Conservation (phyloP, 176 grass and related monocot species). For the Canna indica region DNA sequence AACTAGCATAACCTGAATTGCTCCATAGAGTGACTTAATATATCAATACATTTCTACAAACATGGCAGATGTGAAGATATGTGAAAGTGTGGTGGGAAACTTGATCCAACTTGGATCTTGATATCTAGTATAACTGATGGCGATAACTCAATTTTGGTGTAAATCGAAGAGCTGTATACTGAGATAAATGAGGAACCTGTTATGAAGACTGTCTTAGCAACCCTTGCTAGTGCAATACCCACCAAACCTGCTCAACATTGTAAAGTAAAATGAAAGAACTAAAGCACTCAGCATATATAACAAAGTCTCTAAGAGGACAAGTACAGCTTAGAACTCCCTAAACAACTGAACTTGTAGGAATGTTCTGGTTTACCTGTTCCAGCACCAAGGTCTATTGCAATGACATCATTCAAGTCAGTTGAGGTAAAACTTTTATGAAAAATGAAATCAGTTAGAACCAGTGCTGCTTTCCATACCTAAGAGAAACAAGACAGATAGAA, state of each 20-base stretch:
- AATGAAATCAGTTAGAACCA: constrained; percentile 56
- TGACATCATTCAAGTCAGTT: constrained; percentile 45
- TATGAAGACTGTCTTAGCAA: constrained; percentile 52
- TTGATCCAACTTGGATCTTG: background rate
- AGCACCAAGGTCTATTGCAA: constrained; percentile 67
- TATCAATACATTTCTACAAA: too few species aligned
- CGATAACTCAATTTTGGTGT: background rate
- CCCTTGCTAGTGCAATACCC: constrained; percentile 39
- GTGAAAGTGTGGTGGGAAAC: background rate
- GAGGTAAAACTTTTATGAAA: constrained; percentile 57
- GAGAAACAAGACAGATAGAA: constrained; percentile 5
- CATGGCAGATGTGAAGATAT: background rate
- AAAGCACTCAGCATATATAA: background rate
- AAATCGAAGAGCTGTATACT: background rate
- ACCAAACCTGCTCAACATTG: constrained; percentile 52
- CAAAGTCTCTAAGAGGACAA: background rate
- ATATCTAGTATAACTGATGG: background rate
- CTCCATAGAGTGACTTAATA: too few species aligned
- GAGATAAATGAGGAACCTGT: constrained; percentile 40
- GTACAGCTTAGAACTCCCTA: background rate
- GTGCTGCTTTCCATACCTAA: constrained; percentile 76
- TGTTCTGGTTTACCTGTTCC: constrained; percentile 46
- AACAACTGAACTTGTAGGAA: background rate
- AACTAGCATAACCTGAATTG: too few species aligned
- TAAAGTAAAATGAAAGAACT: background rate